Percentiles rank a stretch among this genome's conserved stretches.
These are phyloP conservation scores for Rhizopus arrhizus DNA, from an alignment of 371 early-diverging fungal genomes.

Conservation along the genomic window DNA sequence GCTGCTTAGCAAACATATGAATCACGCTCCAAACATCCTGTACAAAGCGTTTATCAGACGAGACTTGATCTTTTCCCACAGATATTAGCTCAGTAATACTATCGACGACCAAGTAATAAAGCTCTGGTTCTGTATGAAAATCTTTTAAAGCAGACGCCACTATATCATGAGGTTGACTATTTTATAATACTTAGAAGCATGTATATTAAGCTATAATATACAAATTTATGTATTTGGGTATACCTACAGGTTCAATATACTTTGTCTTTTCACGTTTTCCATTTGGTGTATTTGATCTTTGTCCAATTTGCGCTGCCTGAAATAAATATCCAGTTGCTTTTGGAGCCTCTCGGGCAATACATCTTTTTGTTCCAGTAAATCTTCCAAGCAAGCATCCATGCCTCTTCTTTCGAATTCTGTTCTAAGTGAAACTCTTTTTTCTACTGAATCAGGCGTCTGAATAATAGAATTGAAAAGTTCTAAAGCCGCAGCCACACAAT, in stretches of 20 bases:
- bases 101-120: conserved; percentile 48
- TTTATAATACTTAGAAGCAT: neutral
- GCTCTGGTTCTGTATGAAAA: conserved; percentile 40
- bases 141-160: conserved; percentile 34
- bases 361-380: conserved; percentile 39
- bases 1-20: conserved; percentile 36
- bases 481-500: conserved; percentile 56
- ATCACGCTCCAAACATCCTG: conserved; percentile 47
- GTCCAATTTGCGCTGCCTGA: conserved; percentile 54
- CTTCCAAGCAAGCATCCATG: conserved; percentile 49
- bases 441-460: conserved; percentile 55
- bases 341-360: conserved; percentile 42
- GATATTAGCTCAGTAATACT: conserved; percentile 39
- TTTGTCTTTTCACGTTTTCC: conserved; percentile 42
- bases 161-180: conserved; percentile 47
- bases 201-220: neutral
- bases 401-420: conserved; percentile 64
- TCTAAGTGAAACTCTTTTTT: conserved; percentile 53
- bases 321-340: conserved; percentile 47
- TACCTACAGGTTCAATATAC: conserved; percentile 42
- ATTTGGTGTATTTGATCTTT: conserved; percentile 51
- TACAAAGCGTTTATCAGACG: conserved; percentile 31
- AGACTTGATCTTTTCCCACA: conserved; percentile 26
- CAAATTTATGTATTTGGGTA: neutral
- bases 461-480: conserved; percentile 58